A percentile compares a stretch with the other conserved stretches of the same genome.
These are phyloP conservation scores for Pleoardoris graminearum DNA, from an alignment of 2,329 filamentous ascomycete species.

Conservation along the genomic window DNA sequence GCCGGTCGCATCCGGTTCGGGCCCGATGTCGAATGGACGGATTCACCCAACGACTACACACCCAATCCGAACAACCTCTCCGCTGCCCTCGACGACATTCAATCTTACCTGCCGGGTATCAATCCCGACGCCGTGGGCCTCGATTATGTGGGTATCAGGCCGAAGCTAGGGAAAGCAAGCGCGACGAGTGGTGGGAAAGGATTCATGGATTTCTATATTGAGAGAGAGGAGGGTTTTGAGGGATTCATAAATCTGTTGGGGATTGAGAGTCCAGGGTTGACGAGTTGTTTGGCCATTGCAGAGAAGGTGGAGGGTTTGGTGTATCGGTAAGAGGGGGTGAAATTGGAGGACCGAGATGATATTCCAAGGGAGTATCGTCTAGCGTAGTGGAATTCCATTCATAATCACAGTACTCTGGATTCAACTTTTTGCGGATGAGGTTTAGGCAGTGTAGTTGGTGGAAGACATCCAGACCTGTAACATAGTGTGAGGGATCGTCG, in stretches of 20 bases:
- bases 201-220: constrained; percentile 84
- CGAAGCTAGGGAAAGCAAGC: constrained; percentile 72
- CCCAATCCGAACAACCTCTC: constrained; percentile 66
- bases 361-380: too few species aligned
- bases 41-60: constrained; percentile 68
- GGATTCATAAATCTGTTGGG: constrained; percentile 90
- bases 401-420: neutral
- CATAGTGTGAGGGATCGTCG: neutral
- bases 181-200: constrained; percentile 64
- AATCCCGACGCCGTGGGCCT: constrained; percentile 67
- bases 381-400: too few species aligned
- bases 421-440: neutral
- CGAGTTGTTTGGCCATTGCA: constrained; percentile 81
- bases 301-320: constrained; percentile 69
- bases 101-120: constrained; percentile 75
- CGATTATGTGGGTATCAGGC: constrained; percentile 90
- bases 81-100: constrained; percentile 74
- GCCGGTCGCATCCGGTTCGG: constrained; percentile 84
- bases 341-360: neutral
- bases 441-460: constrained; percentile 1
- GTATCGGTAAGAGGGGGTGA: constrained; percentile 45
- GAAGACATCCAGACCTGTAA: constrained; percentile 3
- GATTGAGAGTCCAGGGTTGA: constrained; percentile 92
- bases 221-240: constrained; percentile 72
- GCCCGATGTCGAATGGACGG: constrained; percentile 93